These are phyloP conservation scores for Eucalyptus leucophloia DNA, from an alignment of 345 rosid species.

Conservation along the genomic window DNA sequence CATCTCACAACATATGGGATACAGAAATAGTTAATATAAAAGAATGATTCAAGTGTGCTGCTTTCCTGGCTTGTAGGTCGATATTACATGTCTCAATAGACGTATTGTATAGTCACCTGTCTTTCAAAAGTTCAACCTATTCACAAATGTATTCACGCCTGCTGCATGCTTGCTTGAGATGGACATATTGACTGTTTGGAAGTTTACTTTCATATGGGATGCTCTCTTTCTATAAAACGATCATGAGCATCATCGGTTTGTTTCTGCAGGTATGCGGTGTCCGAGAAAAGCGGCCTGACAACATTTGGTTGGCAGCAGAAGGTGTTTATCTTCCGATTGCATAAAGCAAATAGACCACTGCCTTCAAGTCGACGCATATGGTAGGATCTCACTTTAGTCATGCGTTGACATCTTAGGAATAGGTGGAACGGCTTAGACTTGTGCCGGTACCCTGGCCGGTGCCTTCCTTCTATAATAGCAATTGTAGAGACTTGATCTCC, in stretches of 20 bases:
- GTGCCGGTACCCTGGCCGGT: neutral
- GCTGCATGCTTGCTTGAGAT: neutral
- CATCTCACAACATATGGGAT: neutral
- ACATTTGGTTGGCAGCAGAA: constrained; percentile 94
- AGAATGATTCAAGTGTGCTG: neutral
- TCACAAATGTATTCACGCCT: neutral
- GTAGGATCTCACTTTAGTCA: neutral
- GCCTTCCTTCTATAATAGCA: neutral
- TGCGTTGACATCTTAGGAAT: neutral
- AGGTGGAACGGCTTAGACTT: neutral
- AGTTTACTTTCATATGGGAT: neutral
- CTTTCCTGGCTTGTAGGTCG: neutral
- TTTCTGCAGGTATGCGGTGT: constrained; percentile 72
- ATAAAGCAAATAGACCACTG: constrained; percentile 29
- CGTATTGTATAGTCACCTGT: neutral
- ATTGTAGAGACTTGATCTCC: neutral
- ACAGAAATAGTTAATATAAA: neutral
- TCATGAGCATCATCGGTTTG: neutral
- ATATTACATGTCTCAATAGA: neutral
- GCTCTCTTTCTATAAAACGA: neutral
- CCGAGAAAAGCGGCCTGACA: constrained; percentile 76
- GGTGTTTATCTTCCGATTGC: constrained; percentile 86
- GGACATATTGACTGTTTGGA: neutral
- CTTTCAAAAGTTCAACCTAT: neutral
- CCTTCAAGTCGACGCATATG: neutral